Conservation (phyloP, 768 basidiomycete species). For the Termitomyces titanicus region DNA sequence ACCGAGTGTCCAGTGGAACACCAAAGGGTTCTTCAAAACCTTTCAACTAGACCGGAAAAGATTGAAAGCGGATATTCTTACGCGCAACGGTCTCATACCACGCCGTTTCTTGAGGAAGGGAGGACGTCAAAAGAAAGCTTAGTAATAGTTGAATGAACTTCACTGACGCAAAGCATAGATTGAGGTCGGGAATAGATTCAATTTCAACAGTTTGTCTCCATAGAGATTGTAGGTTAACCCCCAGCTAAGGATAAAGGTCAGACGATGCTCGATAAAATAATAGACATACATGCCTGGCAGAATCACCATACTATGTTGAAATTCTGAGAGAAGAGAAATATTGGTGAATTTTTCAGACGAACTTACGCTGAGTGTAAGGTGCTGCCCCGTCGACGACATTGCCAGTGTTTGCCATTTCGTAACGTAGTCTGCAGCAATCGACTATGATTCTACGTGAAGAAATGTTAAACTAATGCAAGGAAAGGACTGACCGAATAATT, state of each 20-base stretch:
- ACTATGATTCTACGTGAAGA: constrained; percentile 27
- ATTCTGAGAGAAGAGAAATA: neutral
- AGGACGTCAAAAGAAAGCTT: neutral
- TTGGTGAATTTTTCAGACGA: neutral
- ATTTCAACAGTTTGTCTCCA: constrained; percentile 52
- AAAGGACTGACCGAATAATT: constrained; percentile 37
- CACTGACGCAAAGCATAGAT: constrained; percentile 45
- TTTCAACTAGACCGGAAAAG: neutral
- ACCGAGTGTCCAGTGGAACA: constrained; percentile 47
- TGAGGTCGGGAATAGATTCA: constrained; percentile 47
- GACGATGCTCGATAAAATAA: constrained; percentile 5
- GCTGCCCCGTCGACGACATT: constrained; percentile 44
- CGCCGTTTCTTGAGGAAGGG: constrained; percentile 34
- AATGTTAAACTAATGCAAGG: neutral
- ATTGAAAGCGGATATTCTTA: constrained; percentile 17
- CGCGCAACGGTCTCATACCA: constrained; percentile 47
- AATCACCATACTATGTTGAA: constrained; percentile 44
- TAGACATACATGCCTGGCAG: constrained; percentile 27
- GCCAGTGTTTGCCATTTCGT: constrained; percentile 52
- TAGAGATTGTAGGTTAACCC: constrained; percentile 62
- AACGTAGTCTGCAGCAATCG: constrained; percentile 51
- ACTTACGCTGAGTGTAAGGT: constrained; percentile 51
- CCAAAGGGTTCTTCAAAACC: constrained; percentile 34
- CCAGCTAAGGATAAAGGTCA: constrained; percentile 37
- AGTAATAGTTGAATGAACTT: neutral